phyloP scores from a whole-genome alignment of 2,329 filamentous ascomycete genomes.

The Fusarium musae region DNA sequence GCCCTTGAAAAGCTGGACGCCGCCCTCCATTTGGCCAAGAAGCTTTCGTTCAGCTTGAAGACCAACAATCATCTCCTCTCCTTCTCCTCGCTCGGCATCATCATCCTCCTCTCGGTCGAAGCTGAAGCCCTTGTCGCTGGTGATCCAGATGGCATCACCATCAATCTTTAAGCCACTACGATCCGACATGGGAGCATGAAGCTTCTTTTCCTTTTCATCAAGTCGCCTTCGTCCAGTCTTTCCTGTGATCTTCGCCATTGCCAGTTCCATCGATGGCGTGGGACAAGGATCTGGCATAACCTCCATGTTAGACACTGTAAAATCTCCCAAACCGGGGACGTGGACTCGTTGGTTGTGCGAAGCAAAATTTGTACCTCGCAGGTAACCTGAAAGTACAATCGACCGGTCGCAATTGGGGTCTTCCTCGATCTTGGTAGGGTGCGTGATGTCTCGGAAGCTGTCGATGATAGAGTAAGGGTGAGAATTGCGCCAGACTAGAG shows the following conservation, averaged over 20 bases:
- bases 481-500: slow-evolving; percentile 95
- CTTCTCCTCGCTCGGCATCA: slow-evolving; percentile 83
- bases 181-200: slow-evolving; percentile 98
- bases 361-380: slow-evolving; percentile 94
- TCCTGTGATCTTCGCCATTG: slow-evolving; percentile 83
- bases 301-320: slow-evolving; percentile 85
- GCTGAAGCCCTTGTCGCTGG: slow-evolving; percentile 75
- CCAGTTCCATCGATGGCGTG: slow-evolving; percentile 90
- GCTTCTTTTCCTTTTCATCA: slow-evolving; percentile 95
- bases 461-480: slow-evolving; percentile 95
- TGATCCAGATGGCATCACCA: slow-evolving; percentile 95
- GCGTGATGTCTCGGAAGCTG: slow-evolving; percentile 93
- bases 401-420: slow-evolving; percentile 91
- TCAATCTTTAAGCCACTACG: slow-evolving; percentile 96
- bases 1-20: slow-evolving; percentile 86
- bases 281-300: slow-evolving; percentile 93
- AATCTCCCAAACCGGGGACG: slow-evolving; percentile 90
- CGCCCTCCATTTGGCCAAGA: slow-evolving; percentile 83
- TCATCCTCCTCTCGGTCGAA: slow-evolving; percentile 76
- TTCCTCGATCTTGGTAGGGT: slow-evolving; percentile 89
- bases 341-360: slow-evolving; percentile 88
- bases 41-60: slow-evolving; percentile 85
- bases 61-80: slow-evolving; percentile 92
- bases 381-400: slow-evolving; percentile 90
- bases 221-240: slow-evolving; percentile 83